Evolutionary conservation across 768 basidiomycete species (phyloP), one percentile per base, ranked within the genome.

Genomic region (Amanita phalloides): DNA sequence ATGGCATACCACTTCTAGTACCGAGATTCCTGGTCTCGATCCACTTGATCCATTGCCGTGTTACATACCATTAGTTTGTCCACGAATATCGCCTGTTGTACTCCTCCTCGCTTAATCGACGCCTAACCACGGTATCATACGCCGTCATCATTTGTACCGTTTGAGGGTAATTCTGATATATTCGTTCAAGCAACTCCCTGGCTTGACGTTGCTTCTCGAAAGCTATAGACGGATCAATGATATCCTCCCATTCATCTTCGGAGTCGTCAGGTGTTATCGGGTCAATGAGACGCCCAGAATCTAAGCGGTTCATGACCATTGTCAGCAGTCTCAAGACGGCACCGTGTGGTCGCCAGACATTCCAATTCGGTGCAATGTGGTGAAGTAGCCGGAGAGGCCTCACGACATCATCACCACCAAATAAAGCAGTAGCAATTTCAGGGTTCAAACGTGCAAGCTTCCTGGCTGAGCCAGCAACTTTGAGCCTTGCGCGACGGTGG

Each of bases 291-390:
- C 64, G 66, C 3, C 86, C 86, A 9, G 70, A 62, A 54, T 70
- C 66, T 23, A 90, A 70, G 44, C 72, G 72, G 13, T 63, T 58
- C 9, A 82, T 56, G 2, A 74, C 76, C 4, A 66, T 60, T 25
- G 73, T 63, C 44, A 90, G 62, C 7, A 78, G 58, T 2, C 65
- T 63, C 49, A 84, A 61, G 4, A 79, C 71, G 43, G 67, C 66
- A 25, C 55, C 61, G 58, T 86, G 84, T n/a, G 82, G 78, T 41
- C 70, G 70, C 88, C 86, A 89, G 42, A 67, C 61, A 44, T 78
- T 74, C 79, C 82, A 85, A 21, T 71, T 63, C 9, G 86, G 83
- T 4, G 81, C 73, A 49, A 84, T 73, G 53, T 78, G 75, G 56
- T 81, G 78, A 3, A 89, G 69, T 35, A 83, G 63, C 54, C 77